A percentile compares a stretch with the other conserved stretches of the same genome.
phyloP scores from a whole-genome alignment of 345 rosid genomes.

The Sisymbrium irio region DNA sequence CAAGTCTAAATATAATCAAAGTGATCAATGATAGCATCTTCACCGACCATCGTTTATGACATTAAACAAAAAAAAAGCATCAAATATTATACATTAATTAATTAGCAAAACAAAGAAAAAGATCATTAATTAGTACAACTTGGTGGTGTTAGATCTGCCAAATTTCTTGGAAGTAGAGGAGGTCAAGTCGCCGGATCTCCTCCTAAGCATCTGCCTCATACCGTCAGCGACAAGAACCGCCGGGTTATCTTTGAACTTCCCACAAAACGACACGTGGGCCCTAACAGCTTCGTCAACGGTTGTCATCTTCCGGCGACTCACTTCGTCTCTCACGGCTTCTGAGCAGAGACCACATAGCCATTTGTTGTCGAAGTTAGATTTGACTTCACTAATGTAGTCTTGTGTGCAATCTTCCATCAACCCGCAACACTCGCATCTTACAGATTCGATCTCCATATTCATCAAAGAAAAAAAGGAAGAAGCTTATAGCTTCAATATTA shows the following conservation, averaged over 20 bases:
- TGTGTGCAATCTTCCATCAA: conserved; percentile 91
- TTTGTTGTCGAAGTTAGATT: conserved; percentile 80
- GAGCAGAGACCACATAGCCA: conserved; percentile 98
- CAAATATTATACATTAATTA: conserved; percentile 27
- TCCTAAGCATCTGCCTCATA: conserved; percentile 87
- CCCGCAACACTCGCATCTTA: conserved; percentile 87
- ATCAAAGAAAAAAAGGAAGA: background rate
- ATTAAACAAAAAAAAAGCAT: conserved; percentile 12
- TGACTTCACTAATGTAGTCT: conserved; percentile 70
- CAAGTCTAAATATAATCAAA: background rate
- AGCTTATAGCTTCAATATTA: background rate
- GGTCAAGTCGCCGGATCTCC: conserved; percentile 72
- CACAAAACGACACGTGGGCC: conserved; percentile 95
- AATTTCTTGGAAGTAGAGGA: conserved; percentile 72
- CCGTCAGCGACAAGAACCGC: conserved; percentile 93
- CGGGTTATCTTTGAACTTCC: conserved; percentile 81
- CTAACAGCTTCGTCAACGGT: conserved; percentile 77
- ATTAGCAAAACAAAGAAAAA: background rate
- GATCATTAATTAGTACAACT: conserved; percentile 32
- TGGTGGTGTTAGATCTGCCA: conserved; percentile 63
- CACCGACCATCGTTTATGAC: conserved; percentile 19
- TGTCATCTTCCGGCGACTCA: conserved; percentile 42
- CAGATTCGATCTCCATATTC: conserved; percentile 85
- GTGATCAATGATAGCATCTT: conserved; percentile 21
- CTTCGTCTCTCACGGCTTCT: conserved; percentile 88